Evolutionary conservation across 164 flowering plant genomes (phyloP), one percentile per base, ranked within the genome.

Genomic region (Aristolochia fimbriata): DNA sequence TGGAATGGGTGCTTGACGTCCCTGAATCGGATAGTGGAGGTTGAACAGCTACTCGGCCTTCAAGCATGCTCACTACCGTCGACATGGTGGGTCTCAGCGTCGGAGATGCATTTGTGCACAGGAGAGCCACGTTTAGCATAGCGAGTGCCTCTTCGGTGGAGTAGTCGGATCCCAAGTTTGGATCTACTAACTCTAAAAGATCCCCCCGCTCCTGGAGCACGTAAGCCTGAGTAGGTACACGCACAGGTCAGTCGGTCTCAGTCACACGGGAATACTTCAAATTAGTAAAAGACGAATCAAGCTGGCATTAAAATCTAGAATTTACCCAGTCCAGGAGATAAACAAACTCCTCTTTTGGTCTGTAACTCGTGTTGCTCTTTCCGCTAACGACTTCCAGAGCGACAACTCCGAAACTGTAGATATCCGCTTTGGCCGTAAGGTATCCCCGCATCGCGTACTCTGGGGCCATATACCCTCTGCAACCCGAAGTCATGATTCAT

Each of bases 361-460:
- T 48, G 43, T 49, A 57, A 17, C 48, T 50, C 12, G 57, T 50
- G 49, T 57, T 64, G 51, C 61, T 64, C 56, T 57, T 49, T 30
- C 67, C 67, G 50, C 67, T 64, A 6, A 64, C 62, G 21, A 53
- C 41, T 73, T 86, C 88, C 57, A 86, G 50, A 30, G 87, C 85
- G 16, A 86, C 88, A 19, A 84, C 85, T 59, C 94, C 94, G 72
- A 84, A 86, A 70, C 94, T 84, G 67, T 86, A 83, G 19, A 86
- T 84, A 65, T 84, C 94, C 61, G 85, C 94, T 67, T 81, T 87
- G 48, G 58, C 56, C 0, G 94, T 87, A 55, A 84, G 71, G 66
- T 78, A 74, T 20, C 94, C 94, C 15, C 84, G 83, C 88, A 87
- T 82, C 56, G 93, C 93, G 73, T 86, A 84, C 63, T 86, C 90